Conservation (phyloP, 129 eudicot species). For the Flaveria trinervia region DNA sequence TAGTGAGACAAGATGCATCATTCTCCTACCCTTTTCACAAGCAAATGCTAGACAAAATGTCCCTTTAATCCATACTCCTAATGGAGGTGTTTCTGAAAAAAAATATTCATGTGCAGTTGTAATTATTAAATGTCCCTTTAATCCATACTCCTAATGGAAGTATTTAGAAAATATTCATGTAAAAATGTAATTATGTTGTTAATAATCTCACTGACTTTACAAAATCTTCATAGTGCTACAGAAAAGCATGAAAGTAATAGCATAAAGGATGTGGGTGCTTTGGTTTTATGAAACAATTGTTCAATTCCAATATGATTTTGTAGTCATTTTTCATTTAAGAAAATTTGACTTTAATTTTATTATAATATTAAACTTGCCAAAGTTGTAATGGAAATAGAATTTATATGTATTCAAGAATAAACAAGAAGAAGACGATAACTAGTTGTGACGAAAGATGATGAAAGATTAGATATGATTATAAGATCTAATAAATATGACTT, state of each 20-base stretch:
- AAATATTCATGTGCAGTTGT: constrained; percentile 16
- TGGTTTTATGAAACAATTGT: constrained; percentile 5
- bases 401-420: no score
- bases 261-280: constrained; percentile 1
- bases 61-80: constrained; percentile 25
- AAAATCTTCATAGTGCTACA: background rate
- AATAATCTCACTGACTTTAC: background rate
- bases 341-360: no score
- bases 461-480: no score
- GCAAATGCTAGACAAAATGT: constrained; percentile 25
- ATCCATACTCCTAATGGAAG: constrained; percentile 20
- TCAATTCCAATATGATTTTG: background rate
- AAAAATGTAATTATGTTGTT: constrained; percentile 1
- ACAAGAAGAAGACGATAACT: no score
- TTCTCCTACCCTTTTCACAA: constrained; percentile 26
- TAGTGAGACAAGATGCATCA: constrained; percentile 40
- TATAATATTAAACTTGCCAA: no score
- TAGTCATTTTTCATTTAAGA: background rate
- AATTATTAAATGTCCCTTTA: constrained; percentile 17
- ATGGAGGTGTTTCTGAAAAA: constrained; percentile 17
- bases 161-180: constrained; percentile 19
- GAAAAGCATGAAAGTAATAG: background rate
- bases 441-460: no score
- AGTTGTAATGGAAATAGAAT: no score
- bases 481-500: no score